These are phyloP conservation scores for Arachis hypogaea DNA, from an alignment of 306 rosid species.

Conservation along the genomic window DNA sequence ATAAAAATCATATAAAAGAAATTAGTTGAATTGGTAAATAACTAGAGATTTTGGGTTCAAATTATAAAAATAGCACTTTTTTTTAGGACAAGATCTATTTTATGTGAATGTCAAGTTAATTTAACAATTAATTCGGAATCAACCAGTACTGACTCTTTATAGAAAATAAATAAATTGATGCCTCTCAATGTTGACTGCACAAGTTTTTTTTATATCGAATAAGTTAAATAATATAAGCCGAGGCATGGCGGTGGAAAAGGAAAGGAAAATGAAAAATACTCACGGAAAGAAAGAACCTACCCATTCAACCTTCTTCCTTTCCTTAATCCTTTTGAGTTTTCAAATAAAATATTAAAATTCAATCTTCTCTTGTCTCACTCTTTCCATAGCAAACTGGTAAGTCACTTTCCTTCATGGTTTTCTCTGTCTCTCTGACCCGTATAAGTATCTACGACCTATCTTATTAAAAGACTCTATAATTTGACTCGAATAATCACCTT, in stretches of 20 bases:
- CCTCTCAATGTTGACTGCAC: constrained; percentile 14
- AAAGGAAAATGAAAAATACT: constrained; percentile 5
- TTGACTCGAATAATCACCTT: constrained; percentile 42
- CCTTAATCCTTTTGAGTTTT: not conserved
- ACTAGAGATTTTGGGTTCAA: too few relatives aligned
- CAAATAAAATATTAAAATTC: not conserved
- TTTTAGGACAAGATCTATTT: too few relatives aligned
- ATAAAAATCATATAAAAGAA: too few relatives aligned
- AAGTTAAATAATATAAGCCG: constrained; percentile 10
- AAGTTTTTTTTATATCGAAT: not conserved
- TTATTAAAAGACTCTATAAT: constrained; percentile 28
- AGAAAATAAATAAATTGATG: not conserved
- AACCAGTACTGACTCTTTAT: too few relatives aligned
- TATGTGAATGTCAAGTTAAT: too few relatives aligned
- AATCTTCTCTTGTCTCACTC: not conserved
- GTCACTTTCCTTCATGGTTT: constrained; percentile 26
- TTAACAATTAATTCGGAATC: too few relatives aligned
- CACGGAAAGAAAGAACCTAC: constrained; percentile 7
- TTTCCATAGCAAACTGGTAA: not conserved
- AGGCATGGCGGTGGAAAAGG: not conserved
- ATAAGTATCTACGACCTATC: not conserved
- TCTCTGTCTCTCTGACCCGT: constrained; percentile 30
- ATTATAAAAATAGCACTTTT: too few relatives aligned
- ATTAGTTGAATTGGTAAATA: too few relatives aligned
- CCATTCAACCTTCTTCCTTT: not conserved